These are phyloP conservation scores for Lomentospora prolificans DNA, from an alignment of 2,329 filamentous ascomycete species.

Conservation along the genomic window DNA sequence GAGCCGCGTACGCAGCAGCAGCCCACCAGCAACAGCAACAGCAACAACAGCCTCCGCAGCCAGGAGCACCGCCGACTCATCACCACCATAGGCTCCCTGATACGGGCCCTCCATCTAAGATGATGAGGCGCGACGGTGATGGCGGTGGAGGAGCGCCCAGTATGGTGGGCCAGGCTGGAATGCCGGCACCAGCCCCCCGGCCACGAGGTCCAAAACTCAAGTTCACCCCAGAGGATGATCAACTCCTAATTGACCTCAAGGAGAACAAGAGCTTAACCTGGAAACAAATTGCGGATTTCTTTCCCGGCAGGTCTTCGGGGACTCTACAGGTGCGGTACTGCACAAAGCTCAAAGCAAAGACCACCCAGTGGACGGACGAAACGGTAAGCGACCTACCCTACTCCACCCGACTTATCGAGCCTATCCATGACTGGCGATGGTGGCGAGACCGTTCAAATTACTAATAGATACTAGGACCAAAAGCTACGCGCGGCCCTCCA, in stretches of 20 bases:
- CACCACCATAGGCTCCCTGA: slow-evolving; percentile 76
- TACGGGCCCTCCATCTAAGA: slow-evolving; percentile 58
- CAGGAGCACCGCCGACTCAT: slow-evolving; percentile 47
- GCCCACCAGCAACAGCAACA: slow-evolving; percentile 21
- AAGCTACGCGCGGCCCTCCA: slow-evolving; percentile 67
- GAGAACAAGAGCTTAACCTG: slow-evolving; percentile 91
- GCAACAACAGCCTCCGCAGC: slow-evolving; percentile 11
- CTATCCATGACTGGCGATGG: slow-evolving; percentile 17
- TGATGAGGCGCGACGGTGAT: slow-evolving; percentile 51
- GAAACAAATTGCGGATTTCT: slow-evolving; percentile 97
- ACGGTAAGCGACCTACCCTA: slow-evolving; percentile 53
- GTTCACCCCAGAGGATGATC: slow-evolving; percentile 87
- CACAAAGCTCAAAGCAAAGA: slow-evolving; percentile 90
- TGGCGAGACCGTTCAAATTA: slow-evolving; percentile 9
- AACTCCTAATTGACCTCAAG: slow-evolving; percentile 78
- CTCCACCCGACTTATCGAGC: neutral
- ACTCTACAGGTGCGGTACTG: slow-evolving; percentile 92
- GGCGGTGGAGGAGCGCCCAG: slow-evolving; percentile 57
- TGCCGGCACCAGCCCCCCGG: slow-evolving; percentile 72
- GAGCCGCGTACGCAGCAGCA: slow-evolving; percentile 9
- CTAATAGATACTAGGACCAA: slow-evolving; percentile 47
- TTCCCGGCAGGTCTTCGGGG: slow-evolving; percentile 80
- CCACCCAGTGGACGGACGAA: slow-evolving; percentile 86
- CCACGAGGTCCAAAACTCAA: slow-evolving; percentile 86
- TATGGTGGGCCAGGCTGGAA: slow-evolving; percentile 76